Base-by-base conservation (phyloP, 1,284 basidiomycete genomes). In the Marasmius fiardii region DNA sequence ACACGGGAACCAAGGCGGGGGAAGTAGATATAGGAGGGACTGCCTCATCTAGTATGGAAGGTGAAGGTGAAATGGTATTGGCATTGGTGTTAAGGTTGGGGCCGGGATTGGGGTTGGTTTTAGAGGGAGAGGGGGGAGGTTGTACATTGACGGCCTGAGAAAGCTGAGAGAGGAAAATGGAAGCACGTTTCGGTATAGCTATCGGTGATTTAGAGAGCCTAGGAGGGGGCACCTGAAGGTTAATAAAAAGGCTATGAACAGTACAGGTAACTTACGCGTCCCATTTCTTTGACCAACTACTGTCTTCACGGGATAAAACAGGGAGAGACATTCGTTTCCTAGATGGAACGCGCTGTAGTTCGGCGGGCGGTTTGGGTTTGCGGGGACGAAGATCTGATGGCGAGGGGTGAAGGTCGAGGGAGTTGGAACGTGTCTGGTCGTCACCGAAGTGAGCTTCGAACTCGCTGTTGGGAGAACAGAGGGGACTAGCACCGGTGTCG, bases 401-500 rank as follows among this genome's bases (percentile, higher is more conserved):
- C 26, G 47, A 31, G 24, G 14, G 47, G 47, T 33, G 24, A 14
- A 49, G 11, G 18, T 49, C 26, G 14, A 26, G 14, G 12, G 47
- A 31, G 28, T 18, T 18, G 47, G 31, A 26, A 28, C 28, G n/a
- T 6, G 43, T 23, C 21, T 10, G 6, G 31, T 33, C n/a, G 47
- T 53, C 18, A 16, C 43, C 23, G 44, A 44, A 11, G 52, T 34
- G 31, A 28, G 52, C 8, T 37, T 44, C 51, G 24, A 61, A 61
- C 37, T 58, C 59, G 16, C 53, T 48, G 31, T 58, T 61, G 2
- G 59, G 59, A 35, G 59, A 61, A 8, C 56, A 52, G 20, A 61
- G 51, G 2, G 59, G 59, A 1, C 57, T 56, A 24, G 59, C 59
- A 18, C 59, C 59, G 5, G 59, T 61, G 43, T 61, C 59, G 3